Percentiles rank a stretch among this genome's conserved stretches.
These are phyloP conservation scores for Posidonia australis DNA, from an alignment of 106 monocot species.

Conservation along the genomic window DNA sequence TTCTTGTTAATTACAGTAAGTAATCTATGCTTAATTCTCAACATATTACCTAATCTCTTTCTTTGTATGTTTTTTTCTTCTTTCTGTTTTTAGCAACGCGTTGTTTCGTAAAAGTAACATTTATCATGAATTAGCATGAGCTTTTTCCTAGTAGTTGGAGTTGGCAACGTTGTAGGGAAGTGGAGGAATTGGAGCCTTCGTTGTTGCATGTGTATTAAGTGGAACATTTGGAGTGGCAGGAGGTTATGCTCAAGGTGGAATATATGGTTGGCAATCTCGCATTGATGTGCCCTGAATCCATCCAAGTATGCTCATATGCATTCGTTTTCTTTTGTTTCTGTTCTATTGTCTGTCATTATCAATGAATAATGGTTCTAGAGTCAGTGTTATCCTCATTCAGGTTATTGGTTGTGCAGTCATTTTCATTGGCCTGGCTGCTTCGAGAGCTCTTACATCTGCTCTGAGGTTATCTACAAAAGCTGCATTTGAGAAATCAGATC, in stretches of 20 bases:
- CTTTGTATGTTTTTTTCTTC: background rate
- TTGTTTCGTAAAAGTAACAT: too few species aligned
- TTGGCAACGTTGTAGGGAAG: slow-evolving; percentile 56
- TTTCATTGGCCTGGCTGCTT: slow-evolving; percentile 53
- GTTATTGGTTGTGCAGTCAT: slow-evolving; percentile 32
- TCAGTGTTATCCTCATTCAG: too few species aligned
- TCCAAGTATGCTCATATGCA: slow-evolving; percentile 31
- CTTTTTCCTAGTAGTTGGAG: slow-evolving; percentile 40
- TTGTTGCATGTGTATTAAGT: slow-evolving; percentile 45
- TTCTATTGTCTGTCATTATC: too few species aligned
- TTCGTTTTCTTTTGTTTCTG: background rate
- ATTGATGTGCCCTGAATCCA: slow-evolving; percentile 70
- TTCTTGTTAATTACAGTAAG: slow-evolving; percentile 54
- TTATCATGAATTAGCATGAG: background rate
- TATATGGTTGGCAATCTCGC: slow-evolving; percentile 81
- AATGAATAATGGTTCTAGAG: background rate
- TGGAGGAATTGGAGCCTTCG: slow-evolving; percentile 54
- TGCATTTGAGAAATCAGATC: slow-evolving; percentile 19
- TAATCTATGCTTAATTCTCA: background rate
- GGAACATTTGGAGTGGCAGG: slow-evolving; percentile 69
- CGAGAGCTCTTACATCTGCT: slow-evolving; percentile 49
- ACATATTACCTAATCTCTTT: background rate
- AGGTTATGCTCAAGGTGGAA: slow-evolving; percentile 73
- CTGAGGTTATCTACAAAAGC: slow-evolving; percentile 32
- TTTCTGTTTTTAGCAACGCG: too few species aligned